Base-by-base conservation (phyloP, 2,329 filamentous ascomycete species). In the Colletotrichum sp. region DNA sequence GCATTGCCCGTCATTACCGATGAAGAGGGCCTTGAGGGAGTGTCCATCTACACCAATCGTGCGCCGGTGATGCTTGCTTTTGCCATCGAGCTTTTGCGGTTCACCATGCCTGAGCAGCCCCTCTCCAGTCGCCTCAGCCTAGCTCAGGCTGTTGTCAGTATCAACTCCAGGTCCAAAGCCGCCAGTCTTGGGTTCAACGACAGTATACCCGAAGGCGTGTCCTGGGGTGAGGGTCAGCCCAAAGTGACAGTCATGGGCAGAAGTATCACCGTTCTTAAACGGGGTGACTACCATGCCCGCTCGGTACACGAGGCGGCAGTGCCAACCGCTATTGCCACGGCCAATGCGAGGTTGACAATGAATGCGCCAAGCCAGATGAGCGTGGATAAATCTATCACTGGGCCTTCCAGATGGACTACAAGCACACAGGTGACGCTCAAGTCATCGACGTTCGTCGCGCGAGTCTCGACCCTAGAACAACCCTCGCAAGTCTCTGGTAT, bases 51-150 rank as follows among this genome's bases (percentile, higher is more conserved):
- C 77, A 97, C 95, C 0, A 98, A 98, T 80, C 89, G 96, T 52
- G 95, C 96, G 3, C 95, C 96, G 2, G 86, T 98, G 2, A 92
- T 98, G 3, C 88, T 98, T 7, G 95, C 95, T 0, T 98, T 98
- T 83, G 92, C 94, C 1, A 90, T 95, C 16, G 91, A 92, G 75
- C 82, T 96, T 65, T 82, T 98, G 63, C 93, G 94, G 61, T 93
- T 94, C 81, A 98, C 95, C 0, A 96, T 96, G 93, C 94, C 95
- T 0, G 93, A 94, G 78, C 96, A 98, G 82, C 95, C 95, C 5
- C 88, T 93, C 5, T 97, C 94, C n/a, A 96, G 95, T 82, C 89
- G 95, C 63, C 86, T 98, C 24, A 98, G 95, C 81, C 86, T 98
- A 24, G 94, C 93, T 0, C 95, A 98, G 83, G 95, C 94, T 1